A percentile compares a stretch with the other conserved stretches of the same genome.
Conservation (phyloP, 176 grass and related monocot genomes). For the Phoenix roebelenii region DNA sequence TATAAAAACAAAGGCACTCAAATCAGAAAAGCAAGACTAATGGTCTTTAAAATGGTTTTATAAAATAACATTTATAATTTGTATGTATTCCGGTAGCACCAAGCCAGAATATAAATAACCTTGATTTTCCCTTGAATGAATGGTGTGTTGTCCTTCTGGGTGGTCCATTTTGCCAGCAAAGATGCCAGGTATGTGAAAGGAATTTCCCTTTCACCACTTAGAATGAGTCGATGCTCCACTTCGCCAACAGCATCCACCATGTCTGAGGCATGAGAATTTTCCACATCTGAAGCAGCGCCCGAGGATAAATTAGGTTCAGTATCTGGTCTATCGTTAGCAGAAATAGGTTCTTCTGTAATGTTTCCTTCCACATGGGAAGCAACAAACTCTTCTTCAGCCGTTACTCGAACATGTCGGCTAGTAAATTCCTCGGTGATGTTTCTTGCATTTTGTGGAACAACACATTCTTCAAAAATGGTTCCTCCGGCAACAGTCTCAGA, state of each 20-base stretch:
- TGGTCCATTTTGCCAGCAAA: conserved; percentile 49
- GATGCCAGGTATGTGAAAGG: conserved; percentile 78
- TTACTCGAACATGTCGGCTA: conserved; percentile 13
- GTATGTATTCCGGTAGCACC: no score
- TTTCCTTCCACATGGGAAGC: conserved; percentile 20
- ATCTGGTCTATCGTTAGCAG: conserved; percentile 13
- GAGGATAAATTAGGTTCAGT: conserved; percentile 5
- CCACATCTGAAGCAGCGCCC: conserved; percentile 22
- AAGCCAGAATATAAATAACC: conserved; percentile 26
- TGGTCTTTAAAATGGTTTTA: no score
- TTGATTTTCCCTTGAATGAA: conserved; percentile 77
- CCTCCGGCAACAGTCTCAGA: conserved; percentile 18
- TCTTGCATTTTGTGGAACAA: conserved; percentile 19
- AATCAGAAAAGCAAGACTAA: no score
- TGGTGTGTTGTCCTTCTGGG: conserved; percentile 30
- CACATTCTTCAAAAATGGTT: conserved; percentile 11
- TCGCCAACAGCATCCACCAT: conserved; percentile 21
- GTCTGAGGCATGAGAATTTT: conserved; percentile 22
- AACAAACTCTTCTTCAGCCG: conserved; percentile 25
- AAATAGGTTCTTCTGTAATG: conserved; percentile 19
- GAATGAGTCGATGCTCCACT: conserved; percentile 35
- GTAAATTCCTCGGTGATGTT: conserved; percentile 17
- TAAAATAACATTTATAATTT: no score
- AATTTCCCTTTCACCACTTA: conserved; percentile 28
- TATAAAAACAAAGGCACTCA: no score